Evolutionary conservation across 768 basidiomycete species (phyloP).

Genomic region (Dacryopinax spathularia): DNA sequence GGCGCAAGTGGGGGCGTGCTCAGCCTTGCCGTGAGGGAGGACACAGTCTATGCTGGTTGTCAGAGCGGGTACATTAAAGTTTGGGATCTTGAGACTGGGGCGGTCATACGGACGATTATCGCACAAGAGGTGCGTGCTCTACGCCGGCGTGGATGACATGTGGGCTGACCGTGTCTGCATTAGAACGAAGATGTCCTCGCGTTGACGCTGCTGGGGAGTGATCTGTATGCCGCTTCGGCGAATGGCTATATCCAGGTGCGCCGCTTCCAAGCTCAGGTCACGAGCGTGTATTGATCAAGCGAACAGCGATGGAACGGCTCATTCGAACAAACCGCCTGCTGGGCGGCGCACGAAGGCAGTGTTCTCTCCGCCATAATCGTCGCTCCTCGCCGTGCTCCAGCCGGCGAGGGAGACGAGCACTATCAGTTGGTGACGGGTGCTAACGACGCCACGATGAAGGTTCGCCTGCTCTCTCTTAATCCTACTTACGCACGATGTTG

Average conservation of each 20-base stretch:
- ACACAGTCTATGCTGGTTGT: slow-evolving; percentile 81
- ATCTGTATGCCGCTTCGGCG: slow-evolving; percentile 38
- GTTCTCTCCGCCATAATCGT: slow-evolving; percentile 59
- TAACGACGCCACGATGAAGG: slow-evolving; percentile 76
- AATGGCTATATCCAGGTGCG: slow-evolving; percentile 53
- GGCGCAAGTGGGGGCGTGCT: slow-evolving; percentile 69
- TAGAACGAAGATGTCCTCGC: slow-evolving; percentile 72
- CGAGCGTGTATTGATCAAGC: neutral
- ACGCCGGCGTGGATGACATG: neutral
- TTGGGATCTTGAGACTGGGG: slow-evolving; percentile 79
- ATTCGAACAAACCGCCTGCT: slow-evolving; percentile 73
- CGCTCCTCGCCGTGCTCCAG: slow-evolving; percentile 6
- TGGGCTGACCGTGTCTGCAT: neutral
- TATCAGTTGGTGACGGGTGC: slow-evolving; percentile 58
- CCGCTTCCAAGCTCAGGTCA: neutral
- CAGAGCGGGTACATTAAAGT: slow-evolving; percentile 90
- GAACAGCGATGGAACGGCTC: slow-evolving; percentile 62
- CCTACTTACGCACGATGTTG: slow-evolving; percentile 6
- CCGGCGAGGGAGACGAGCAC: slow-evolving; percentile 22
- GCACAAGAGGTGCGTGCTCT: slow-evolving; percentile 51
- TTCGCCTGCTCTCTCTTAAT: slow-evolving; percentile 17
- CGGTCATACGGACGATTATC: slow-evolving; percentile 72
- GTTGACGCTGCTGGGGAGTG: slow-evolving; percentile 49
- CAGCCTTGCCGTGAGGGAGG: slow-evolving; percentile 57
- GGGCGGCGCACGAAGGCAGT: slow-evolving; percentile 69